These are phyloP conservation scores for Vigna radiata DNA, from an alignment of 306 rosid species.

Conservation along the genomic window DNA sequence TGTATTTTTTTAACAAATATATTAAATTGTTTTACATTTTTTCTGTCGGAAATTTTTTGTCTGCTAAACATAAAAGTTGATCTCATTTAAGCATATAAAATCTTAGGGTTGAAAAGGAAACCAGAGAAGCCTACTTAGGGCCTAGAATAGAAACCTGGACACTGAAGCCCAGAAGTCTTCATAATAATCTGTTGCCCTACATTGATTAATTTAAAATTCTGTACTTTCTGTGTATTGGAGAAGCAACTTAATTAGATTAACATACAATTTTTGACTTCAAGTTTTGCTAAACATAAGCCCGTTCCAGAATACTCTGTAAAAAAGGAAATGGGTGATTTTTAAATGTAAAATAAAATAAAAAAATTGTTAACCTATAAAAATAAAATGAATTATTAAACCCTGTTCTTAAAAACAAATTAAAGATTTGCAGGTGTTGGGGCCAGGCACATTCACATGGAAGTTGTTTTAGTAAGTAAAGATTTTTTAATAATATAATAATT, in stretches of 20 bases:
- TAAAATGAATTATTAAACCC: too few species aligned
- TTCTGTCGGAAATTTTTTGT: too few species aligned
- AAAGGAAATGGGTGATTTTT: too few species aligned
- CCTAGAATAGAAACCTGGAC: neutral
- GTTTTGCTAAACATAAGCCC: neutral
- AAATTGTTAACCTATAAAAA: too few species aligned
- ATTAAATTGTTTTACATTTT: too few species aligned
- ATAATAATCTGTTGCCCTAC: too few species aligned
- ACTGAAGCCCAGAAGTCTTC: neutral
- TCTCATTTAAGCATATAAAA: too few species aligned
- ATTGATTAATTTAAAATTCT: neutral
- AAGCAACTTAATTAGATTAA: neutral
- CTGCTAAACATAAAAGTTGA: too few species aligned
- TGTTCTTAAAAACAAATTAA: too few species aligned
- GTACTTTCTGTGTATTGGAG: neutral
- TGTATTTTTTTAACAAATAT: too few species aligned
- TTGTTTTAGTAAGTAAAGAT: neutral
- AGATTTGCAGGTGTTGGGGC: neutral
- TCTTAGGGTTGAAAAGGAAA: conserved; percentile 4
- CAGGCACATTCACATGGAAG: neutral
- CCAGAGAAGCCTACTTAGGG: neutral
- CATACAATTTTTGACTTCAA: neutral
- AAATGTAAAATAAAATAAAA: too few species aligned
- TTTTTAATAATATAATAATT: neutral
- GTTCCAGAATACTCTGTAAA: neutral